A percentile compares a stretch with the other conserved stretches of the same genome.
Conservation (phyloP, 768 basidiomycete genomes). For the Psilocybe cyanescens region DNA sequence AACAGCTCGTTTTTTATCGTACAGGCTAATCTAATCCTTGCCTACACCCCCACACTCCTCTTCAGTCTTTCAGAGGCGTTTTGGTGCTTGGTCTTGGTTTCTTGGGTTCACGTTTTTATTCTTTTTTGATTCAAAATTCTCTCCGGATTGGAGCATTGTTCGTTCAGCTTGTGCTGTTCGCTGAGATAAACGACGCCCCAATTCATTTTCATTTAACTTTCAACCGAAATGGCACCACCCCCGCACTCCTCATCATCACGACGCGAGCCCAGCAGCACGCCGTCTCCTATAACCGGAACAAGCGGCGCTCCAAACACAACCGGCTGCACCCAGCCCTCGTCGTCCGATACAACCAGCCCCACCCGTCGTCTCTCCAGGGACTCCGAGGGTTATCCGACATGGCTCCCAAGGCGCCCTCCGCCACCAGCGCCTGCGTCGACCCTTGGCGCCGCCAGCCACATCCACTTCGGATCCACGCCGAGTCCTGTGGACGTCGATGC, state of each 20-base stretch:
- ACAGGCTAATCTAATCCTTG: slow-evolving; percentile 7
- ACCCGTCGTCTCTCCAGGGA: slow-evolving; percentile 28
- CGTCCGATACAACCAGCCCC: neutral
- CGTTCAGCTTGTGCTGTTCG: neutral
- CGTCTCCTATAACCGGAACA: slow-evolving; percentile 8
- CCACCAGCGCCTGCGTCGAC: slow-evolving; percentile 78
- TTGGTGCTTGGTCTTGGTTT: neutral
- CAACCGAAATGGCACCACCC: slow-evolving; percentile 3
- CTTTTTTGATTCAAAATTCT: neutral
- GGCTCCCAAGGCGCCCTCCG: slow-evolving; percentile 81
- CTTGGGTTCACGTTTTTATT: neutral
- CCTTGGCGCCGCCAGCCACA: slow-evolving; percentile 50
- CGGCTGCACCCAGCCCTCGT: neutral
- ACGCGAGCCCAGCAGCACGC: slow-evolving; percentile 9
- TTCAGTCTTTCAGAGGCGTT: neutral
- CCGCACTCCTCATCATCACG: slow-evolving; percentile 18
- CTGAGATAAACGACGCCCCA: neutral
- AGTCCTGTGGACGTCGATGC: slow-evolving; percentile 28
- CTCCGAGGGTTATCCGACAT: slow-evolving; percentile 79
- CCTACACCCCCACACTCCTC: neutral
- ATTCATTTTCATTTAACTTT: neutral
- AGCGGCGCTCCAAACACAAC: neutral
- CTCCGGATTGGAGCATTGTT: neutral
- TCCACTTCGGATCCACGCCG: slow-evolving; percentile 18
- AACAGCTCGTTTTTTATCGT: neutral